Percentiles rank a stretch among this genome's conserved stretches.
phyloP scores from a whole-genome alignment of 345 rosid genomes.

The Nephelium lappaceum region DNA sequence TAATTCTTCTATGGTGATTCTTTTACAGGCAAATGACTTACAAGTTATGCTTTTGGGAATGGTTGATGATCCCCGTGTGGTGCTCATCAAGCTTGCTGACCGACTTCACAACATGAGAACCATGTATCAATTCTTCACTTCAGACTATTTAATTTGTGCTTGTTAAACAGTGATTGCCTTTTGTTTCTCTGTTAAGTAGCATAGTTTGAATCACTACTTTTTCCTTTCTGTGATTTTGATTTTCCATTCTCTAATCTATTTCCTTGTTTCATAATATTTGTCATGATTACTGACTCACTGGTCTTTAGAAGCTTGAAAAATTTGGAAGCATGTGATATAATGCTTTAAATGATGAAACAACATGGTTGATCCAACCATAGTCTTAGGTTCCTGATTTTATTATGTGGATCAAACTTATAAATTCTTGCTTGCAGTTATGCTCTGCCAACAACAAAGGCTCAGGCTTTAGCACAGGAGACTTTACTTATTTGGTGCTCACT shows the following conservation, averaged over 20 bases:
- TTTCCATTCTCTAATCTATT: slow-evolving; percentile 3
- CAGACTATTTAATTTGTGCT: background rate
- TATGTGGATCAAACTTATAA: slow-evolving; percentile 1
- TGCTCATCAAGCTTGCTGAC: slow-evolving; percentile 83
- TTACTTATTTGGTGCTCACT: slow-evolving; percentile 75
- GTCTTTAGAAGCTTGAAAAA: slow-evolving; percentile 5
- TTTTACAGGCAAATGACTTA: slow-evolving; percentile 57
- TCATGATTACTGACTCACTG: slow-evolving; percentile 7
- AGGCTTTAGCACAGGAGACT: slow-evolving; percentile 78
- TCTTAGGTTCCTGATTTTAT: slow-evolving; percentile 3
- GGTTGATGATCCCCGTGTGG: slow-evolving; percentile 83
- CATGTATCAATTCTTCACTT: slow-evolving; percentile 47
- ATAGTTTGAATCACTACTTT: slow-evolving; percentile 1
- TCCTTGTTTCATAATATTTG: background rate
- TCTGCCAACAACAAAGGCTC: slow-evolving; percentile 61
- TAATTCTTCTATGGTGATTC: slow-evolving; percentile 7
- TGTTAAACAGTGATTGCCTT: background rate
- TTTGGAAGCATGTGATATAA: slow-evolving; percentile 1
- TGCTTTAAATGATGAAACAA: slow-evolving; percentile 3
- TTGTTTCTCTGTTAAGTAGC: background rate
- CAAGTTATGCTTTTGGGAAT: slow-evolving; percentile 78
- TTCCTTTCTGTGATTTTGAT: background rate
- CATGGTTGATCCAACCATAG: background rate
- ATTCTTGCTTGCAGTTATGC: slow-evolving; percentile 51
- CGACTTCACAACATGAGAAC: slow-evolving; percentile 89